Percentiles rank a stretch among this genome's conserved stretches.
Evolutionary conservation across 2,329 filamentous ascomycete species (phyloP).

Genomic region (Reticulascus tulasneorum): DNA sequence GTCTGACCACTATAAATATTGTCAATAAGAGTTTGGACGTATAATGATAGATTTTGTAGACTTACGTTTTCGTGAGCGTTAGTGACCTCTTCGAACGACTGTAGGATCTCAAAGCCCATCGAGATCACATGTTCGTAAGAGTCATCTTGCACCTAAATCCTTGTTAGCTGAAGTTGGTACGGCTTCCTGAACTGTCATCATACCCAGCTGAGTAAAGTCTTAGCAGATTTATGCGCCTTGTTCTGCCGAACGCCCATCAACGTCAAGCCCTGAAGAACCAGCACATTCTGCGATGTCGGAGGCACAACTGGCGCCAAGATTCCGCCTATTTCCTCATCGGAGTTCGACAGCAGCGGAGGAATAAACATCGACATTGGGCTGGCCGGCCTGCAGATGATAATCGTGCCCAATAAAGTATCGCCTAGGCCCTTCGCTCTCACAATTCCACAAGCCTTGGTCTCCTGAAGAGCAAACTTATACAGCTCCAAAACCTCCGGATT

Average conservation of each 20-base stretch:
- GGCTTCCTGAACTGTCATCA: conserved; percentile 27
- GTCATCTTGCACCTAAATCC: conserved; percentile 61
- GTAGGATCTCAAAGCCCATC: conserved; percentile 77
- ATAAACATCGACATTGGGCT: conserved; percentile 67
- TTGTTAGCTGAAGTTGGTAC: conserved; percentile 11
- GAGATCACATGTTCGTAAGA: conserved; percentile 68
- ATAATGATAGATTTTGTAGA: no score
- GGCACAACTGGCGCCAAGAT: conserved; percentile 78
- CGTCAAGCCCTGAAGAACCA: conserved; percentile 73
- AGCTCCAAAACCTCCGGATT: conserved; percentile 76
- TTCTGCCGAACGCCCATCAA: conserved; percentile 79
- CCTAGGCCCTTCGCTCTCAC: conserved; percentile 72
- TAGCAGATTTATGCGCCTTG: conserved; percentile 70
- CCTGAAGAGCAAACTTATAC: conserved; percentile 70
- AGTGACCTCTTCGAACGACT: conserved; percentile 79
- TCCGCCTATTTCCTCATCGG: conserved; percentile 60
- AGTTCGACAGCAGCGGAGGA: conserved; percentile 59
- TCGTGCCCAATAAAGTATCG: conserved; percentile 69
- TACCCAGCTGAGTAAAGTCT: conserved; percentile 77
- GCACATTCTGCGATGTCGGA: conserved; percentile 60
- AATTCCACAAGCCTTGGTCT: conserved; percentile 70
- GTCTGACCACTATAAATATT: conserved; percentile 8
- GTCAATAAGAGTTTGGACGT: neutral
- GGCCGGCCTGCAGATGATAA: conserved; percentile 72
- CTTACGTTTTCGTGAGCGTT: conserved; percentile 53